Evolutionary conservation across 768 basidiomycete genomes (phyloP).

Genomic region (Macrolepiota dolichaula): DNA sequence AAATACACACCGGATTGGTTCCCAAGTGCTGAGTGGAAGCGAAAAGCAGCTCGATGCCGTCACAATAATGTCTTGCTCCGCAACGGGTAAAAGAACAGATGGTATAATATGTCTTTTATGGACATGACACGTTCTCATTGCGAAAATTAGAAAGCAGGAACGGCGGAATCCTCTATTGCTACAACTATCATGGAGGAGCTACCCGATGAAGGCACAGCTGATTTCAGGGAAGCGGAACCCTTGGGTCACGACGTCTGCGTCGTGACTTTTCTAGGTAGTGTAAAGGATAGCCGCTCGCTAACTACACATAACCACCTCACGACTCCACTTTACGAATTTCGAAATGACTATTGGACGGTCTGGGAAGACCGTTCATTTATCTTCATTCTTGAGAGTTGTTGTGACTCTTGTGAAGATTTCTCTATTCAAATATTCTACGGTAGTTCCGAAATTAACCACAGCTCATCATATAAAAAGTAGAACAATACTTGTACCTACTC

Average conservation of each 20-base stretch:
- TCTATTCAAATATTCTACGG: no score
- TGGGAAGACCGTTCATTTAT: no score
- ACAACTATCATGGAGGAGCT: slow-evolving; percentile 18
- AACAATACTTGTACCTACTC: no score
- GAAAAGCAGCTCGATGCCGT: slow-evolving; percentile 34
- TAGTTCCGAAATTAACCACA: no score
- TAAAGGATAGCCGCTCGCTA: no score
- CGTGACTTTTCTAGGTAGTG: slow-evolving; percentile 21
- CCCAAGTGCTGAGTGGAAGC: slow-evolving; percentile 43
- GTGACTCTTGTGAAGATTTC: no score
- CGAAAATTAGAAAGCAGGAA: not conserved
- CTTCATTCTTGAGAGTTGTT: no score
- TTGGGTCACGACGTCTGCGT: slow-evolving; percentile 20
- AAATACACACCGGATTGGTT: slow-evolving; percentile 33
- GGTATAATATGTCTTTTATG: slow-evolving; percentile 19
- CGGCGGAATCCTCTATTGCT: slow-evolving; percentile 15
- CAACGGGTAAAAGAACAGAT: slow-evolving; percentile 29
- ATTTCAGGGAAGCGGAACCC: slow-evolving; percentile 17
- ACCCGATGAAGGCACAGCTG: slow-evolving; percentile 12
- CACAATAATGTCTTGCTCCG: no score
- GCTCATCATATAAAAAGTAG: no score
- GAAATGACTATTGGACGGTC: no score
- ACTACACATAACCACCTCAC: no score
- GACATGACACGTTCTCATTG: not conserved
- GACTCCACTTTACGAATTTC: no score